Conservation (phyloP, 441 rosid genomes). For the Euphorbia schlechtendalii region DNA sequence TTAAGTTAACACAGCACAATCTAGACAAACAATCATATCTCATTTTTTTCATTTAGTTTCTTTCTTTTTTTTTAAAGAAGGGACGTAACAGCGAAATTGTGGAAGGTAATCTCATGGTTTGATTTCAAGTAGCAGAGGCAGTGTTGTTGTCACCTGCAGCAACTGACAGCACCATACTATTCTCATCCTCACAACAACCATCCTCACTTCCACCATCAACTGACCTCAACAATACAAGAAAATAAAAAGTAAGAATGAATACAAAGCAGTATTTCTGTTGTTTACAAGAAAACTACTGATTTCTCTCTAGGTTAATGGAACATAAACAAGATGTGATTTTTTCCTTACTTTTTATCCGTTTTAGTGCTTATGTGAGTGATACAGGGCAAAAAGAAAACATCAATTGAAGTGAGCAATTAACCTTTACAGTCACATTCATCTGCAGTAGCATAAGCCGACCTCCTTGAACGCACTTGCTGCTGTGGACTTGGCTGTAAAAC, state of each 20-base stretch:
- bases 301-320: no score
- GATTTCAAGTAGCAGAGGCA: background rate
- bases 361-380: no score
- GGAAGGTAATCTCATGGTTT: background rate
- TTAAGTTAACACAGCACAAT: no score
- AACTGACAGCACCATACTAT: conserved; percentile 10
- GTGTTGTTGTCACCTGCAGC: conserved; percentile 4
- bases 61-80: no score
- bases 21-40: no score
- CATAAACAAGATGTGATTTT: no score
- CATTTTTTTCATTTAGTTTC: no score
- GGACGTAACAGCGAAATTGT: no score
- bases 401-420: conserved; percentile 15
- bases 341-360: no score
- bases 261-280: no score
- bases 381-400: no score
- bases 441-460: conserved; percentile 63
- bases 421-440: conserved; percentile 47
- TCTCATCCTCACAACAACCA: conserved; percentile 31
- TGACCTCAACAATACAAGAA: background rate
- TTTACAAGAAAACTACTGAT: no score
- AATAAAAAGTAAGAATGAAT: background rate
- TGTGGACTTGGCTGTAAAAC: conserved; percentile 60
- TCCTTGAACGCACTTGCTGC: conserved; percentile 62
- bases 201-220: conserved; percentile 25